Evolutionary conservation across 2,329 filamentous ascomycete genomes (phyloP).

Genomic region (Chrysoporthe cubensis): DNA sequence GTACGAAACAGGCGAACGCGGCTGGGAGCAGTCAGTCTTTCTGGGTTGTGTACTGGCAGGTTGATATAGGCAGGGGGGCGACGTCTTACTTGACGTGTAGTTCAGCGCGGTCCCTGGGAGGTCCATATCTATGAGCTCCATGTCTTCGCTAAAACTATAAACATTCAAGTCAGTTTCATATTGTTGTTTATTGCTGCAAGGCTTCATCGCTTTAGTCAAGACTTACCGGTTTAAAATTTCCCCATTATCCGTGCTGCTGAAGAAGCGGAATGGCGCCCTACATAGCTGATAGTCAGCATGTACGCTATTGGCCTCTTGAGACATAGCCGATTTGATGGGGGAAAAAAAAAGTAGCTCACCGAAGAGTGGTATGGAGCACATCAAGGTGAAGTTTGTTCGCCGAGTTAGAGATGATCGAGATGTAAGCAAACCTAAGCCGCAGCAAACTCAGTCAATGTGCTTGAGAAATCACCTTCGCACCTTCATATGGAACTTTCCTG

Average conservation of each 20-base stretch:
- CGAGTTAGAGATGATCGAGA: too few relatives aligned
- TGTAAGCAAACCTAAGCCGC: too few relatives aligned
- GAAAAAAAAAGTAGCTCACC: too few relatives aligned
- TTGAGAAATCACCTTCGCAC: slow-evolving; percentile 36
- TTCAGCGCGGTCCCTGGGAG: slow-evolving; percentile 35
- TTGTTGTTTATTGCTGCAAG: too few relatives aligned
- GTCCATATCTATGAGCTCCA: slow-evolving; percentile 37
- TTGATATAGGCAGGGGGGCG: slow-evolving; percentile 47
- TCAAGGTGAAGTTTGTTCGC: too few relatives aligned
- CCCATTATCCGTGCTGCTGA: slow-evolving; percentile 40
- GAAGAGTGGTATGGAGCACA: too few relatives aligned
- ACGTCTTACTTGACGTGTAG: slow-evolving; percentile 42
- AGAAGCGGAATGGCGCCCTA: slow-evolving; percentile 38
- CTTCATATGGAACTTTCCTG: slow-evolving; percentile 36
- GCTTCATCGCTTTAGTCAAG: too few relatives aligned
- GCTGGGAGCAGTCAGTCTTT: neutral
- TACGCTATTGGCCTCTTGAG: too few relatives aligned
- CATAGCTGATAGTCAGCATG: slow-evolving; percentile 22
- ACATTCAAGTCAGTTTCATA: slow-evolving; percentile 30
- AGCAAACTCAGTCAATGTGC: too few relatives aligned
- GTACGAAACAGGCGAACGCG: slow-evolving; percentile 11
- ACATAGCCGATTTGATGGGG: too few relatives aligned
- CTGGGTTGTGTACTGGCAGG: slow-evolving; percentile 43
- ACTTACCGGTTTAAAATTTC: slow-evolving; percentile 7
- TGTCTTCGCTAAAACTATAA: slow-evolving; percentile 42